Evolutionary conservation across 2,329 filamentous ascomycete species (phyloP), one percentile per base, ranked within the genome.

Genomic region (Hyphodiscus sp.): DNA sequence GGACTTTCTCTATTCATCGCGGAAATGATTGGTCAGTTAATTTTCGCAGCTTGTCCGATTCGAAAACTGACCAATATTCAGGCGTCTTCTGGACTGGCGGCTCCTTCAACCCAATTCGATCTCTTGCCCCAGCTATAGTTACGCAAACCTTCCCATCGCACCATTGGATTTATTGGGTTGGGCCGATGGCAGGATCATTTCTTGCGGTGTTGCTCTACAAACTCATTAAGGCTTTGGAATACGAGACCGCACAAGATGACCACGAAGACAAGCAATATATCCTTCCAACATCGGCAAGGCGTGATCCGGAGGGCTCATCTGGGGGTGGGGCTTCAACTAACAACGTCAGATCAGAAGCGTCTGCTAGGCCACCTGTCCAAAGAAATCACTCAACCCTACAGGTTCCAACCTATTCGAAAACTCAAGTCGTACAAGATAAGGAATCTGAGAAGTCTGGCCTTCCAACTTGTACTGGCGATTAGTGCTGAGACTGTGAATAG

Each of bases 31-130:
- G 68, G 66, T 20, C 2, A 8, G 20, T 26, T 15, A 3, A 15
- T 10, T 3, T 16, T 26, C 7, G 8, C 23, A 23, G 9, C 3
- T 23, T 11, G 3, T 3, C 18, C 4, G 7, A 23, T 7, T 46
- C 7, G 16, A n/a, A 20, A 29, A 29, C 19, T n/a, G 8, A 26
- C 10, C 20, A n/a, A 43, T 49, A 30, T 20, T 54, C 2, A 5
- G 74, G 74, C 42, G 73, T 76, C 15, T 72, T 71, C 54, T 76
- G 73, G 49, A 76, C 74, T 5, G 74, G 74, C 29, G 74, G 73
- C 41, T 73, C 70, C 16, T 66, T 76, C 8, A 76, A 76, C 58
- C 74, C 74, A 8, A 71, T 74, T 11, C 68, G 74, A 51, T 72
- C 69, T 43, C 73, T 77, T 49, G 73, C 72, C 2, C 74, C 74